Evolutionary conservation across 1,139 yeast genomes (phyloP), one percentile per base, ranked within the genome.

Genomic region (Lodderomyces beijingensis): DNA sequence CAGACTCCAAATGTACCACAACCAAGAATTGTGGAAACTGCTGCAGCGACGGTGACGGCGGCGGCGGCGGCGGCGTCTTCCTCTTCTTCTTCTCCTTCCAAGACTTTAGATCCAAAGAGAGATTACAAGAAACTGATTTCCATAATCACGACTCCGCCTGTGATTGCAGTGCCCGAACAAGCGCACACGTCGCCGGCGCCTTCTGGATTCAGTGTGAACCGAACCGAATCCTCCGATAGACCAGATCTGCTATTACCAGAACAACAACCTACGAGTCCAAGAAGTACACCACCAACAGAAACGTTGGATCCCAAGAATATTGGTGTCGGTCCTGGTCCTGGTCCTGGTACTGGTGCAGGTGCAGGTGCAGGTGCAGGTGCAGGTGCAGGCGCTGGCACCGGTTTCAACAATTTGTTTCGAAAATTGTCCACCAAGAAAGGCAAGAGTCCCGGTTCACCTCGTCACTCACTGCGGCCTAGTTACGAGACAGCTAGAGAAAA

Each of bases 151-250:
- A 38, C 42, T 15, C 44, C 36, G 12, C 9, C 10, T 8, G 31
- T 49, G 5, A 48, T 65, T 31, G 36, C 79, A 10, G 69, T 74
- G 48, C 88, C 88, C 7, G 81, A 78, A 45, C 85, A 79, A 42
- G 87, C 86, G 0, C 85, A 81, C 47, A 78, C 84, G 2, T 67
- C 82, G 0, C 37, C 46, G 18, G 41, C 49, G 5, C 42, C 45
- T 25, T 33, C 50, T 30, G 36, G 48, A 2, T 42, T 44, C 23
- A 23, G 25, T 23, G 27, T 20, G 10, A 36, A 39, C 28, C 43
- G 49, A 32, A 34, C 51, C 1, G 46, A 40, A 21, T 37, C 55
- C 3, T 40, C 51, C 12, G 24, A 5, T 4, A 25, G 13, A 9
- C n/a, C 10, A 7, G 28, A 30, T 13, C 28, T 17, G 18, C 8